Conservation (phyloP, 2,329 filamentous ascomycete species). For the Fusarium beomiforme region DNA sequence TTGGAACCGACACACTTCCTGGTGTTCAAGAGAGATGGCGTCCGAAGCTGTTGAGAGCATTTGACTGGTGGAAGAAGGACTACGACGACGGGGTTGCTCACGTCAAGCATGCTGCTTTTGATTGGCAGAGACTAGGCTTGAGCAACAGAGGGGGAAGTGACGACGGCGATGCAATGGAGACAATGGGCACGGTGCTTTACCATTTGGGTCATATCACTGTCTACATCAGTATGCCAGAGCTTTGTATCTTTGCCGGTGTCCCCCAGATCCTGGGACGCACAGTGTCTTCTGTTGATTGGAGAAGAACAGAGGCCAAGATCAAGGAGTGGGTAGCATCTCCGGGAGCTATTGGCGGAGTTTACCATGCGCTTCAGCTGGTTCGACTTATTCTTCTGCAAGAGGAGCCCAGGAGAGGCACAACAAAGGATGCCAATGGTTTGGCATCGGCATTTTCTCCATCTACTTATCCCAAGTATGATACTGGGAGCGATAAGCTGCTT, state of each 20-base stretch:
- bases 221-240: constrained; percentile 45
- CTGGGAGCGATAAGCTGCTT: constrained; percentile 39
- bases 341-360: constrained; percentile 42
- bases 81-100: constrained; percentile 44
- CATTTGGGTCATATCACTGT: constrained; percentile 44
- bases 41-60: constrained; percentile 40
- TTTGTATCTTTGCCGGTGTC: constrained; percentile 43
- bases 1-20: constrained; percentile 39
- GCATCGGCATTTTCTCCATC: constrained; percentile 29
- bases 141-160: constrained; percentile 42
- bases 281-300: constrained; percentile 43
- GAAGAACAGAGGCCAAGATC: constrained; percentile 43
- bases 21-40: constrained; percentile 44
- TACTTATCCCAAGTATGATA: constrained; percentile 39
- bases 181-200: constrained; percentile 41
- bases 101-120: constrained; percentile 42
- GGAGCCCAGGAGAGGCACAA: constrained; percentile 20
- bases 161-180: constrained; percentile 43
- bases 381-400: constrained; percentile 41
- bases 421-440: constrained; percentile 20
- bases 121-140: constrained; percentile 42
- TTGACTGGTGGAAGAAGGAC: constrained; percentile 46
- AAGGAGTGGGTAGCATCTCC: constrained; percentile 44
- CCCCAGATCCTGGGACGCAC: constrained; percentile 42
- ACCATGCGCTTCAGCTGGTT: constrained; percentile 42